These are phyloP conservation scores for Avena sativa DNA, from an alignment of 176 grass and related monocot genomes.

Conservation along the genomic window DNA sequence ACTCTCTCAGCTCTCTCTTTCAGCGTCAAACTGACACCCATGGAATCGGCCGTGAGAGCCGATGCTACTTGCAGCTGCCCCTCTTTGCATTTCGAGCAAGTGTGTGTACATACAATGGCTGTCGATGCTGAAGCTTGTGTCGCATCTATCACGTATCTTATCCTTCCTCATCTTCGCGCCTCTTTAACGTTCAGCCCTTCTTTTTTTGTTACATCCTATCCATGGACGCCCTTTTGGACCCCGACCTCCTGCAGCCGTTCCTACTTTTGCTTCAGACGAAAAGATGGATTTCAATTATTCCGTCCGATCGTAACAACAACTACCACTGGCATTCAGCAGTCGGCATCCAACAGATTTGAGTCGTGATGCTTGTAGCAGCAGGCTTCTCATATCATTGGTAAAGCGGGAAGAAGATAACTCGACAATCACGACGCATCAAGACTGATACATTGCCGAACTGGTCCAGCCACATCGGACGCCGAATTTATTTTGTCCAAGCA, in stretches of 20 bases:
- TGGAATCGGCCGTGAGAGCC: neutral
- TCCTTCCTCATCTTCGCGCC: slow-evolving; percentile 2
- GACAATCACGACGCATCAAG: neutral
- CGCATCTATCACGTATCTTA: slow-evolving; percentile 3
- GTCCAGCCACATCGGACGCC: neutral
- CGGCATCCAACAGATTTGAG: neutral
- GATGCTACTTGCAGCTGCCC: neutral
- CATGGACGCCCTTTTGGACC: neutral
- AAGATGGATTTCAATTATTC: neutral
- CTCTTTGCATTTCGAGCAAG: slow-evolving; percentile 23
- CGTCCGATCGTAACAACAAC: neutral
- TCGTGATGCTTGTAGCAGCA: neutral
- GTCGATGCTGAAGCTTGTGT: neutral
- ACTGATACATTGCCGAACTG: neutral
- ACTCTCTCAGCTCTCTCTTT: neutral
- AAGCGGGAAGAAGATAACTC: neutral
- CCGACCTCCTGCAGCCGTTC: neutral
- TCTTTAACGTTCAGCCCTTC: slow-evolving; percentile 39
- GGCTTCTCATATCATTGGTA: neutral
- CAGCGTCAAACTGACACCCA: neutral
- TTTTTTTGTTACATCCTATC: neutral
- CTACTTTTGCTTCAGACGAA: neutral
- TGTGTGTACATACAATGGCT: neutral
- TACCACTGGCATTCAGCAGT: neutral
- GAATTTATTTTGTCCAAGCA: neutral